A percentile compares a stretch with the other conserved stretches of the same genome.
Evolutionary conservation across 768 basidiomycete genomes (phyloP).

Genomic region (Cystobasidium ongulense): DNA sequence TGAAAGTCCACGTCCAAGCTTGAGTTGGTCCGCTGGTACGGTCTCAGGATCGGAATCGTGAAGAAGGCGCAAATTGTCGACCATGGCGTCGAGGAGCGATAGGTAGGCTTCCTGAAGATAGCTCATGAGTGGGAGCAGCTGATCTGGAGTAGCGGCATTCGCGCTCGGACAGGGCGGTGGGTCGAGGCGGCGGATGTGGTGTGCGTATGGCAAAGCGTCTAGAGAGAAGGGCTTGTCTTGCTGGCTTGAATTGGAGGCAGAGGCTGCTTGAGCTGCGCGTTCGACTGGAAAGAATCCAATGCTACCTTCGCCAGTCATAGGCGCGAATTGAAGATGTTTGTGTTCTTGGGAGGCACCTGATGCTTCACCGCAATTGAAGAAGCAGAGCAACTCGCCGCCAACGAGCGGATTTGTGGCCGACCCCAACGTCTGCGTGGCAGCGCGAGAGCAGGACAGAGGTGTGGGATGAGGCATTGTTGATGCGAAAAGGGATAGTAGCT

Average conservation of each 20-base stretch:
- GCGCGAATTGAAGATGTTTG: constrained; percentile 27
- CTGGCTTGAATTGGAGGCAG: neutral
- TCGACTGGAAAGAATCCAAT: constrained; percentile 21
- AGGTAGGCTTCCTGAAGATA: constrained; percentile 22
- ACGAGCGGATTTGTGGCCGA: neutral
- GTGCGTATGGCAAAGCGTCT: constrained; percentile 9
- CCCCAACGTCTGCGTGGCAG: neutral
- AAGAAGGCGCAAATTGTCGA: constrained; percentile 4
- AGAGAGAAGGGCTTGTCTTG: constrained; percentile 17
- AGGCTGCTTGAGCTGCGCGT: neutral
- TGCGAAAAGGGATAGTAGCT: constrained; percentile 12
- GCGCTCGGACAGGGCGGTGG: neutral
- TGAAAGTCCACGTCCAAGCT: constrained; percentile 2
- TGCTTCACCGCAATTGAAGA: constrained; percentile 26
- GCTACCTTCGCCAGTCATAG: constrained; percentile 21
- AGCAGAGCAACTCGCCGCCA: constrained; percentile 17
- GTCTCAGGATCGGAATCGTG: constrained; percentile 2
- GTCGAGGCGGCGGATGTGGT: constrained; percentile 20
- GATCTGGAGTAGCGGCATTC: neutral
- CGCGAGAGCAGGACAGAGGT: neutral
- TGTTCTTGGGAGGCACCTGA: constrained; percentile 20
- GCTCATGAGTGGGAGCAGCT: neutral
- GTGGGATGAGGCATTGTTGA: neutral
- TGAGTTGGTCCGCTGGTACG: neutral
- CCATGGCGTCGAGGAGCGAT: constrained; percentile 24